Evolutionary conservation across 2,329 filamentous ascomycete species (phyloP), one percentile per base, ranked within the genome.

Genomic region (Ceratocystis diversiconidia): DNA sequence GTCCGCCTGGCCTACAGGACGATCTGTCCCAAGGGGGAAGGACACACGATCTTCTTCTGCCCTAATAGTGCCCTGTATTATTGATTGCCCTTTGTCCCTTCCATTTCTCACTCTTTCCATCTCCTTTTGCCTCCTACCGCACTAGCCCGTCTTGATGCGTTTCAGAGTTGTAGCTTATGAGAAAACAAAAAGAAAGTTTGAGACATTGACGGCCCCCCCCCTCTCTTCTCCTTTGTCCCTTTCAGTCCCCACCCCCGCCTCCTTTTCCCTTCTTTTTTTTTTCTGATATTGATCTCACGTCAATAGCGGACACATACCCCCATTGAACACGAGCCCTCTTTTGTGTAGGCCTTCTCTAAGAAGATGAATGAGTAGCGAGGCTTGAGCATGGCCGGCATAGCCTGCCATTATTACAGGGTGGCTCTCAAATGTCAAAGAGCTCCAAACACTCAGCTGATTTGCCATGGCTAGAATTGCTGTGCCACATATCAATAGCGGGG

Each of bases 151-250:
- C 15, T 30, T 59, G 7, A 17, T 32, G 12, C 52, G 52, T 59
- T 59, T 59, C 52, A 59, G 52, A 36, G n/a, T 10, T 19, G 17
- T 25, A 59, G 28, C 32, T 32, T 32, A 7, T 59, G 25, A 59
- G 52, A 59, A 59, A 32, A 17, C 25, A 59, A 59, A 59, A 30
- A 57, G 17, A 59, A 30, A n/a, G 28, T 59, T 59, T 59, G 52
- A 59, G 28, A 36, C 52, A 59, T 10, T 59, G 52, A 59, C 28
- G 52, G 15, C 1, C 17, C 25, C 52, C 15, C 52, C 15, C 28
- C 52, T 48, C 44, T 41, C 36, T 41, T 41, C 44, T 50, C 48
- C 48, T 28, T 15, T 28, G 8, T 3, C 19, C 19, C 48, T 15
- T 52, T 17, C 25, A 25, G 19, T 25, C 22, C 48, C 48, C 25